Evolutionary conservation across 2,329 filamentous ascomycete species (phyloP).

Genomic region (Cytospora paraplurivora): DNA sequence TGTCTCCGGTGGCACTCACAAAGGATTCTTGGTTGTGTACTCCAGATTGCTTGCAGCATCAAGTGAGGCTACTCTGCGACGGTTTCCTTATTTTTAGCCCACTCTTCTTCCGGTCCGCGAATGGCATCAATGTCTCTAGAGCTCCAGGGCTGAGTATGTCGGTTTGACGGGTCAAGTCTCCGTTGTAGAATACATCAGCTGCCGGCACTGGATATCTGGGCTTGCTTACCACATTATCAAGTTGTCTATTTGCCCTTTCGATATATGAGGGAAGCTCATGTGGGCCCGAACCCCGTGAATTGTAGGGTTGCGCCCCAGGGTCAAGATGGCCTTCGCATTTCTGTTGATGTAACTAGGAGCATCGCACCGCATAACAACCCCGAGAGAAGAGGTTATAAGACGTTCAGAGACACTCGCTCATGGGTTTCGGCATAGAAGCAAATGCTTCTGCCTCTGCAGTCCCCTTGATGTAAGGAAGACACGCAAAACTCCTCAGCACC

Average conservation of each 20-base stretch:
- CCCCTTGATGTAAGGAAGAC: neutral
- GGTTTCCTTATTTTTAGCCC: neutral
- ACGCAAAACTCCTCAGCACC: neutral
- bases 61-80: neutral
- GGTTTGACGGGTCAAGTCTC: neutral
- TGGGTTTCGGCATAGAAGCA: neutral
- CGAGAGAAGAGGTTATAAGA: too few relatives aligned
- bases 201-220: neutral
- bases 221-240: too few relatives aligned
- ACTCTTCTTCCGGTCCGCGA: neutral
- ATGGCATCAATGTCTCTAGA: neutral
- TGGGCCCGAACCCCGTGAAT: too few relatives aligned
- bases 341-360: too few relatives aligned
- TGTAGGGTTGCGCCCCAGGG: too few relatives aligned
- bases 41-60: neutral
- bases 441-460: neutral
- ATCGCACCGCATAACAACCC: too few relatives aligned
- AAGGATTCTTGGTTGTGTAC: neutral
- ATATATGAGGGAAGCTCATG: too few relatives aligned
- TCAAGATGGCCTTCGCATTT: too few relatives aligned
- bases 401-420: neutral
- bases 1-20: neutral
- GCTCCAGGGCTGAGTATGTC: neutral
- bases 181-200: neutral
- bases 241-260: too few relatives aligned